phyloP scores from a whole-genome alignment of 345 rosid species.

The Eutrema heterophyllum region DNA sequence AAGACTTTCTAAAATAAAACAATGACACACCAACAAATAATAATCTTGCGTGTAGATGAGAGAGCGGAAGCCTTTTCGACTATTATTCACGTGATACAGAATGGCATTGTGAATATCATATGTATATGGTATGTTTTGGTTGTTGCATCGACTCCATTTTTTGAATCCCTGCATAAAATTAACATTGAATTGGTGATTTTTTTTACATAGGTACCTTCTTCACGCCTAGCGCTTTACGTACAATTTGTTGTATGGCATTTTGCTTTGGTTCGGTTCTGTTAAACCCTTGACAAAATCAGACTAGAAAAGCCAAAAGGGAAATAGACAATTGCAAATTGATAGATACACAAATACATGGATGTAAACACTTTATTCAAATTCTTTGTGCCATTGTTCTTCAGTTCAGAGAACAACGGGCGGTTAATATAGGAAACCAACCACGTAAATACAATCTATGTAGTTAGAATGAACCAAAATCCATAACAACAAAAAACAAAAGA shows the following conservation, averaged over 20 bases:
- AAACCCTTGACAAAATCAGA: not conserved
- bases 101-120: not conserved
- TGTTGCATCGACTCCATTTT: conserved; percentile 27
- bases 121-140: conserved; percentile 17
- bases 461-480: conserved; percentile 28
- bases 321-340: not conserved
- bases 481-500: not conserved
- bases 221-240: conserved; percentile 31
- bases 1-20: too few relatives aligned
- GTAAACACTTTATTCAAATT: conserved; percentile 27
- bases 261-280: not conserved
- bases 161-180: conserved; percentile 1
- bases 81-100: conserved; percentile 17
- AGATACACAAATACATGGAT: not conserved
- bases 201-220: conserved; percentile 15
- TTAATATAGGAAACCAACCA: conserved; percentile 21
- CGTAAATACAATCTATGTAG: conserved; percentile 26
- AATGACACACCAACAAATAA: not conserved
- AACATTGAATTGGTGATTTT: not conserved
- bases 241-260: conserved; percentile 8
- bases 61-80: conserved; percentile 28
- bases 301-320: not conserved
- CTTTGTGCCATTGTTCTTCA: not conserved
- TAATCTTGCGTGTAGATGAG: conserved; percentile 25
- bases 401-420: conserved; percentile 22